Conservation (phyloP, 768 basidiomycete genomes). For the Phylloporus sp. region DNA sequence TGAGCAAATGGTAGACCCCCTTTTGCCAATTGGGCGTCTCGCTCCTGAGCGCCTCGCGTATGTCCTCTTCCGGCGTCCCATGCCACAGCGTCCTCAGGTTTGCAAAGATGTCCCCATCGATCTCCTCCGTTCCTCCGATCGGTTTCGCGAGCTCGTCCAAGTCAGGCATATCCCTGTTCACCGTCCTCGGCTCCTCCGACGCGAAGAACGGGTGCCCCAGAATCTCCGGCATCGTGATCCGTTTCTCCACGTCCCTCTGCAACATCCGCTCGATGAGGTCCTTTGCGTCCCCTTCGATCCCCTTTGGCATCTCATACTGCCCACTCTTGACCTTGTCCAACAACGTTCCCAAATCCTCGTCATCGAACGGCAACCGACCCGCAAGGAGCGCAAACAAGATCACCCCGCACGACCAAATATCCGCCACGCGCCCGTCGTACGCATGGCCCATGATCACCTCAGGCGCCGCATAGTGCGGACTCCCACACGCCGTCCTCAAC, state of each 20-base stretch:
- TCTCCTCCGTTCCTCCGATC: slow-evolving; percentile 52
- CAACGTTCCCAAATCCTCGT: slow-evolving; percentile 74
- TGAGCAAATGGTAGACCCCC: slow-evolving; percentile 88
- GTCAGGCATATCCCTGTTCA: slow-evolving; percentile 45
- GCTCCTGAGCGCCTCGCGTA: slow-evolving; percentile 62
- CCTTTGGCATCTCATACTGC: slow-evolving; percentile 65
- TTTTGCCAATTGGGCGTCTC: slow-evolving; percentile 87
- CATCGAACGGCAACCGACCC: slow-evolving; percentile 88
- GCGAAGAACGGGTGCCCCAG: slow-evolving; percentile 75
- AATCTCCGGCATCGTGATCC: slow-evolving; percentile 83
- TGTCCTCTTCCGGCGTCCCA: slow-evolving; percentile 65
- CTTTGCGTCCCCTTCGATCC: slow-evolving; percentile 64
- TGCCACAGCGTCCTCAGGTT: slow-evolving; percentile 94
- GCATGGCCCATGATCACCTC: slow-evolving; percentile 80
- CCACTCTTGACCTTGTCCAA: slow-evolving; percentile 77
- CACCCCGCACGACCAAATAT: slow-evolving; percentile 97
- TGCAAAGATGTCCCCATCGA: slow-evolving; percentile 86
- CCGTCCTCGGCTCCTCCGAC: slow-evolving; percentile 45
- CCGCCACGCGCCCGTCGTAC: slow-evolving; percentile 83
- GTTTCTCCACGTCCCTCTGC: slow-evolving; percentile 60
- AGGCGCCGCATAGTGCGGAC: slow-evolving; percentile 92
- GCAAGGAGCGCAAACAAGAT: slow-evolving; percentile 87
- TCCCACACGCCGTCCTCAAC: slow-evolving; percentile 85
- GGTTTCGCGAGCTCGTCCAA: slow-evolving; percentile 68
- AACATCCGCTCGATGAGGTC: slow-evolving; percentile 82